Conservation (phyloP, 495 filamentous ascomycete species). For the Parmelia sp. region DNA sequence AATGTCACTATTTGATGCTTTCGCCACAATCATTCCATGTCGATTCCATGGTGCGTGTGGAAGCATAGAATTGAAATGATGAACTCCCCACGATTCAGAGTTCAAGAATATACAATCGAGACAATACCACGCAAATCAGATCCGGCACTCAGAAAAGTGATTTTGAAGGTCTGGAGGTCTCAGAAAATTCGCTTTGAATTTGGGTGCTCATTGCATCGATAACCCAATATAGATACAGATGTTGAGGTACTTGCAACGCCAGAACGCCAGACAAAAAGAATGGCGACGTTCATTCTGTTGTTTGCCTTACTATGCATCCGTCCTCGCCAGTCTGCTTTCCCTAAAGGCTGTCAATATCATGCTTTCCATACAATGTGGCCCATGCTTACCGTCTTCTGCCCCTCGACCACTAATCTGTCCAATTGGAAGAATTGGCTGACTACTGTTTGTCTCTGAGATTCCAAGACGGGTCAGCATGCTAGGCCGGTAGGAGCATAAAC, state of each 20-base stretch:
- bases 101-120: neutral
- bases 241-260: constrained; percentile 3
- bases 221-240: neutral
- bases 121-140: neutral
- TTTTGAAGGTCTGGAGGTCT: neutral
- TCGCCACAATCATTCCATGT: neutral
- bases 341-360: constrained; percentile 34
- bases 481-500: neutral
- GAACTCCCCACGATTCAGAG: neutral
- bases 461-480: constrained; percentile 10
- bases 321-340: constrained; percentile 68
- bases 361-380: neutral
- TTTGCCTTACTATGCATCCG: constrained; percentile 69
- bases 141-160: neutral
- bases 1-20: neutral
- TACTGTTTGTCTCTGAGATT: constrained; percentile 78
- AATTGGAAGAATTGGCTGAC: constrained; percentile 93
- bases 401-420: constrained; percentile 89
- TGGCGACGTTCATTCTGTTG: constrained; percentile 17
- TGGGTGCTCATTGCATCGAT: neutral
- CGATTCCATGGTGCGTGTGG: neutral
- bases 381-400: constrained; percentile 54
- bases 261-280: neutral
- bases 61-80: neutral
- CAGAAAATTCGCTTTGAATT: neutral